Percentiles rank a stretch among this genome's conserved stretches.
Conservation (phyloP, 2,329 filamentous ascomycete genomes). For the Fusarium coicis region DNA sequence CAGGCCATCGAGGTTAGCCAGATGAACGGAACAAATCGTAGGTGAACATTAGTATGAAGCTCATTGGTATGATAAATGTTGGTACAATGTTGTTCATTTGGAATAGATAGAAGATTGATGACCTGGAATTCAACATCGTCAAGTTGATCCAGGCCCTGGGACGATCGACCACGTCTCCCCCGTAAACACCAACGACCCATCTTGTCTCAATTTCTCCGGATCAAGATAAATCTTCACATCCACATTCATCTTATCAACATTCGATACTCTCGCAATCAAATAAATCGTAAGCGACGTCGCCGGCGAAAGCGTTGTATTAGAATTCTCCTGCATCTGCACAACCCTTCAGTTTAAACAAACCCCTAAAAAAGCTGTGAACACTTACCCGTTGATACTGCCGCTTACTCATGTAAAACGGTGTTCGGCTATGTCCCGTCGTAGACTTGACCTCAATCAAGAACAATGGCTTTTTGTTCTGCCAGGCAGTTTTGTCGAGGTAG, state of each 20-base stretch:
- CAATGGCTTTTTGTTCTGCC: constrained; percentile 44
- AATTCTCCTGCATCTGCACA: constrained; percentile 40
- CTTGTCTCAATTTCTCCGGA: constrained; percentile 45
- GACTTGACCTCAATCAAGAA: constrained; percentile 65
- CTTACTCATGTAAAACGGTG: constrained; percentile 60
- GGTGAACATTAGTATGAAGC: neutral
- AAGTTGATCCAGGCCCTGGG: constrained; percentile 1
- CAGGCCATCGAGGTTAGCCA: rapidly evolving
- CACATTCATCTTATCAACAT: constrained; percentile 47
- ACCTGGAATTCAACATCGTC: neutral
- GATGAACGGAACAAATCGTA: rapidly evolving
- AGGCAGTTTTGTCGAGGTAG: constrained; percentile 45
- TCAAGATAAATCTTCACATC: constrained; percentile 53
- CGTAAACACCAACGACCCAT: constrained; percentile 38
- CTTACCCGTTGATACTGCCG: constrained; percentile 55
- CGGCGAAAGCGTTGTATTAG: neutral
- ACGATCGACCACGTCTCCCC: constrained; percentile 28
- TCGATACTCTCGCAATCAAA: constrained; percentile 54
- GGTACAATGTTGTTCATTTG: too few species aligned
- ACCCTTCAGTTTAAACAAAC: neutral
- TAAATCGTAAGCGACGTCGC: constrained; percentile 46
- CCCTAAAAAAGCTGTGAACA: neutral
- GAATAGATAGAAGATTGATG: neutral
- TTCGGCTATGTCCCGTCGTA: constrained; percentile 51
- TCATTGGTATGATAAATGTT: too few species aligned